Evolutionary conservation across 73 alveolate species (phyloP).

Genomic region (Halteria grandinella): DNA sequence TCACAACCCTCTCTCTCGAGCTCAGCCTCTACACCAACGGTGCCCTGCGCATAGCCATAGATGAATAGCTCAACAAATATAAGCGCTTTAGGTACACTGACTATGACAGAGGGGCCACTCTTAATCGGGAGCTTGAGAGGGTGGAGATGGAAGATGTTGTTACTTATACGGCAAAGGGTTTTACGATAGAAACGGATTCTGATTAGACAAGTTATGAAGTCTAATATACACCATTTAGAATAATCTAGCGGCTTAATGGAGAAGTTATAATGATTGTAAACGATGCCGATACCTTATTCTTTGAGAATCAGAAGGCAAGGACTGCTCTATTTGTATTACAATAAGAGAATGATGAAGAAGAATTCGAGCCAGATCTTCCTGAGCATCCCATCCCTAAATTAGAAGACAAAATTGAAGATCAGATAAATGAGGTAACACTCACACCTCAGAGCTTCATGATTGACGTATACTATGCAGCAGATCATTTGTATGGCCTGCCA

Average conservation of each 20-base stretch:
- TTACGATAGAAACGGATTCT: too few relatives aligned
- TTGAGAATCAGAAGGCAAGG: slow-evolving; percentile 22
- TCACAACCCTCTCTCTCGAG: too few relatives aligned
- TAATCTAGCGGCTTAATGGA: not conserved
- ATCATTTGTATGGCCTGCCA: slow-evolving; percentile 50
- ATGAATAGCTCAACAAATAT: too few relatives aligned
- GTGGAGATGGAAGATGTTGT: too few relatives aligned
- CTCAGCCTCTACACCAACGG: too few relatives aligned
- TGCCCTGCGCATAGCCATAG: too few relatives aligned
- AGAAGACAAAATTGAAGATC: slow-evolving; percentile 1
- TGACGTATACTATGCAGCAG: slow-evolving; percentile 4
- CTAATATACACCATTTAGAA: slow-evolving; percentile 25
- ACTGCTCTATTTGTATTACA: not conserved
- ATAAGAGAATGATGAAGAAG: too few relatives aligned
- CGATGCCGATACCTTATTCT: not conserved
- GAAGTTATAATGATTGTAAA: slow-evolving; percentile 1
- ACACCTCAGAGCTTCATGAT: not conserved
- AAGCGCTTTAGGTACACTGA: too few relatives aligned
- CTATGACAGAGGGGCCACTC: too few relatives aligned
- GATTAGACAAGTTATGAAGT: too few relatives aligned
- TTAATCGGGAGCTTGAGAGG: too few relatives aligned
- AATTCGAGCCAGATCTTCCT: not conserved
- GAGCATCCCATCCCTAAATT: not conserved
- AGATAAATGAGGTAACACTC: not conserved
- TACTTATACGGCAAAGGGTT: too few relatives aligned